Conservation (phyloP, 768 basidiomycete species). For the Auricularia sp. region DNA sequence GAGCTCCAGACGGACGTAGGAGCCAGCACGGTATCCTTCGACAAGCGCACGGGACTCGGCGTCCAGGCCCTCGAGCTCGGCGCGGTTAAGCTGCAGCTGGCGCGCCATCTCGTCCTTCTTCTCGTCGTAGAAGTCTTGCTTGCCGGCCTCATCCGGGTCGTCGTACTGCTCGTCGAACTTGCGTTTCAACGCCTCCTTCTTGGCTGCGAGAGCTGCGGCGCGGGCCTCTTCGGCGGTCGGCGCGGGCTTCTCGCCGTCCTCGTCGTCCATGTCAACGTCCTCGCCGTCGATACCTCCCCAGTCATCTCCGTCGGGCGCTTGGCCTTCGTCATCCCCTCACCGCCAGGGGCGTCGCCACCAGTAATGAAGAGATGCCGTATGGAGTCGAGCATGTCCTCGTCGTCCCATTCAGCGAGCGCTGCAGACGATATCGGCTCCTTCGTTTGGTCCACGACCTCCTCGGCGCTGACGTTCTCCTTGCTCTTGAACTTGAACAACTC, state of each 20-base stretch:
- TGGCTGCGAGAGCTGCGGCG: slow-evolving; percentile 56
- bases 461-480: slow-evolving; percentile 25
- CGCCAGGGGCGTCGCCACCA: slow-evolving; percentile 36
- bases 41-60: slow-evolving; percentile 69
- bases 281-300: slow-evolving; percentile 27
- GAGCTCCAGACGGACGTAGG: slow-evolving; percentile 90
- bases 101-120: slow-evolving; percentile 86
- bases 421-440: slow-evolving; percentile 49
- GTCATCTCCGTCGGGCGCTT: slow-evolving; percentile 27
- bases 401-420: slow-evolving; percentile 65
- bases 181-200: slow-evolving; percentile 85
- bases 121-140: slow-evolving; percentile 81
- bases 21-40: slow-evolving; percentile 84
- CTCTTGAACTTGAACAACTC: slow-evolving; percentile 65
- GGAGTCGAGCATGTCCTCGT: slow-evolving; percentile 76
- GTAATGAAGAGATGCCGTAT: slow-evolving; percentile 89
- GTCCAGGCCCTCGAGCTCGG: slow-evolving; percentile 76
- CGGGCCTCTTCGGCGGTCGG: slow-evolving; percentile 14
- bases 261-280: slow-evolving; percentile 34
- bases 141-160: slow-evolving; percentile 56
- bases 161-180: slow-evolving; percentile 98
- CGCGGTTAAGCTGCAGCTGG: slow-evolving; percentile 72
- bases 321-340: slow-evolving; percentile 24
- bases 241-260: slow-evolving; percentile 22
- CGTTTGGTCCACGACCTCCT: slow-evolving; percentile 55